These are phyloP conservation scores for Chrysoporthe puriensis DNA, from an alignment of 2,329 filamentous ascomycete species.

Conservation along the genomic window DNA sequence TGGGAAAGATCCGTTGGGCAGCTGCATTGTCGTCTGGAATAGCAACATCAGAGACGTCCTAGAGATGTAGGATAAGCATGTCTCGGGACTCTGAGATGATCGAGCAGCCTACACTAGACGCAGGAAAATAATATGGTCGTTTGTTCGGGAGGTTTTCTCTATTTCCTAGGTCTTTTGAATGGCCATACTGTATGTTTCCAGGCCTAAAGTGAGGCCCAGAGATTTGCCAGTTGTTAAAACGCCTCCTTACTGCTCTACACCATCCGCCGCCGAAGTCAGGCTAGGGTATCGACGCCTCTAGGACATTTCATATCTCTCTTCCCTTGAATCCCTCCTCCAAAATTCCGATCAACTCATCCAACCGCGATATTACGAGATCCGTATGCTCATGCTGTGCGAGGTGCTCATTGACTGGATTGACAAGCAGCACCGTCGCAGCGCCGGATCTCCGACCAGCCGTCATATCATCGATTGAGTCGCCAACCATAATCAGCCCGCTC, in stretches of 20 bases:
- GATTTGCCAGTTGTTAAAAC: not conserved
- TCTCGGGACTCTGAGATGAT: not conserved
- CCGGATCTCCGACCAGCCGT: slow-evolving; percentile 81
- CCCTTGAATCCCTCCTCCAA: slow-evolving; percentile 76
- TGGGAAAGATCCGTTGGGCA: not conserved
- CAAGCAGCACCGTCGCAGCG: slow-evolving; percentile 85
- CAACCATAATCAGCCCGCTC: slow-evolving; percentile 64
- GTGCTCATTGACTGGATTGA: slow-evolving; percentile 78
- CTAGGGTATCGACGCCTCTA: not conserved
- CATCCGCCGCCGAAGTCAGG: not conserved
- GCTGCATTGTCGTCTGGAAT: slow-evolving; percentile 1
- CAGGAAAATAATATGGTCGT: not conserved
- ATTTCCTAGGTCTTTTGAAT: not conserved
- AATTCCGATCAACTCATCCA: slow-evolving; percentile 78
- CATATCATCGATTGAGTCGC: slow-evolving; percentile 91
- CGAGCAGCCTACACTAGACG: slow-evolving; percentile 3
- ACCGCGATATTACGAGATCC: slow-evolving; percentile 69
- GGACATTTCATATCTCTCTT: slow-evolving; percentile 33
- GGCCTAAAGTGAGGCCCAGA: not conserved
- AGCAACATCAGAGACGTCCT: not conserved
- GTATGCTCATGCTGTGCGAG: slow-evolving; percentile 75
- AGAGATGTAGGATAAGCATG: not conserved
- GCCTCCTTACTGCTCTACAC: not conserved
- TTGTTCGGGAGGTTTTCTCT: not conserved
- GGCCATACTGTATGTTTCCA: not conserved